Percentiles rank a stretch among this genome's conserved stretches.
These are phyloP conservation scores for Teratosphaeria gauchensis DNA, from an alignment of 2,329 filamentous ascomycete species.

Conservation along the genomic window DNA sequence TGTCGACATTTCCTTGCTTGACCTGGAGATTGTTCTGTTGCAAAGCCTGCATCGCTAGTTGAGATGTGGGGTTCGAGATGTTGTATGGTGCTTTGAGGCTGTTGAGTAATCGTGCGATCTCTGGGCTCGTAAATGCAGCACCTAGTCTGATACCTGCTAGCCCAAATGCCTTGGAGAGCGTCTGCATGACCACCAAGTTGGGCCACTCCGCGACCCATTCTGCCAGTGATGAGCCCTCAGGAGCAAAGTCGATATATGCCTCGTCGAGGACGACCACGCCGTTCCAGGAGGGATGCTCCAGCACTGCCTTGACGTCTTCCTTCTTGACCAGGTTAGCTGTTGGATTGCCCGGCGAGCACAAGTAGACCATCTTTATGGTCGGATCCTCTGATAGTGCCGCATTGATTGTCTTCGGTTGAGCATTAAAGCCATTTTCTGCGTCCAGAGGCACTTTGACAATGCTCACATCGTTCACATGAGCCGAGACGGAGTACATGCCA, in stretches of 20 bases:
- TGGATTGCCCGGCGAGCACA: constrained; percentile 93
- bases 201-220: constrained; percentile 89
- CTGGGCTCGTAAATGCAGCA: constrained; percentile 66
- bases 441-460: constrained; percentile 80
- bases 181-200: constrained; percentile 96
- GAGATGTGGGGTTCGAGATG: constrained; percentile 77
- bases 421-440: constrained; percentile 58
- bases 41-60: constrained; percentile 67
- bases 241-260: constrained; percentile 92
- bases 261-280: constrained; percentile 89
- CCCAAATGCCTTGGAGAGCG: constrained; percentile 94
- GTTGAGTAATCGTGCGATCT: constrained; percentile 74
- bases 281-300: constrained; percentile 89
- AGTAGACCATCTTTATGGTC: constrained; percentile 77
- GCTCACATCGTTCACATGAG: constrained; percentile 83
- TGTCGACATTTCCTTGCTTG: constrained; percentile 62
- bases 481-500: constrained; percentile 94
- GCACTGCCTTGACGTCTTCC: constrained; percentile 59
- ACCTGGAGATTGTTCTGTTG: constrained; percentile 55
- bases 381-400: constrained; percentile 53
- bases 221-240: constrained; percentile 67
- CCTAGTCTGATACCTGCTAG: constrained; percentile 88
- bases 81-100: constrained; percentile 95
- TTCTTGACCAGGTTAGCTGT: constrained; percentile 73
- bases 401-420: constrained; percentile 62